Evolutionary conservation across 2,329 filamentous ascomycete genomes (phyloP), one percentile per base, ranked within the genome.

Genomic region (Fusarium hostae): DNA sequence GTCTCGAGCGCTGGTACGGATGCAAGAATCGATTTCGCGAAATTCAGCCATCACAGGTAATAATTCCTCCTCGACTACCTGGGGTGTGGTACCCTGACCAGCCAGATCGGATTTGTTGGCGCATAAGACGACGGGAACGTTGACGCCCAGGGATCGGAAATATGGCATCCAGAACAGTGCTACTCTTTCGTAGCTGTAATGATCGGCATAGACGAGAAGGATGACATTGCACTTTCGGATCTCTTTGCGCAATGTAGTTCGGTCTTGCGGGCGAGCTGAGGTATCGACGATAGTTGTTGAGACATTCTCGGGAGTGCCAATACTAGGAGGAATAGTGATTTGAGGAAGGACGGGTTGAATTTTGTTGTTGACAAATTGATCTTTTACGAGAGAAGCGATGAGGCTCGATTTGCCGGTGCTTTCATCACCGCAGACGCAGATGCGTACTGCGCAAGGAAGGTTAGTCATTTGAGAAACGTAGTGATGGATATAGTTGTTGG

Each of bases 81-180:
- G 94, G 0, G 94, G 88, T 12, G 94, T 94, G 65, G 87, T 92
- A 44, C 89, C 91, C 75, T 92, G 91, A 6, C 88, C 89, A 5
- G 90, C 89, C 59, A 98, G 85, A 77, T 99, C 96, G n/a, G 94
- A 94, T 82, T 99, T 99, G 85, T 98, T 98, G 78, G 96, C 94
- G 78, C 96, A 98, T 62, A 99, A 85, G 47, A 99, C 95, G 15
- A 99, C 96, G 0, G 96, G 96, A 26, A 99, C 94, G 79, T 99
- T 99, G 79, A 99, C 96, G n/a, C 96, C 96, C 41, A 99, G 88
- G 7, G 95, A 97, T 68, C 96, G 92, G 79, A 99, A 98, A 82
- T 98, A 97, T 15, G 96, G 96, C 89, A 99, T 92, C 96, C 96
- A 99, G 82, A 98, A 99, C 48, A 99, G 86, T 6, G 95, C 96